phyloP scores from a whole-genome alignment of 805 yeast species.

The Barnettozyma botsteinii region DNA sequence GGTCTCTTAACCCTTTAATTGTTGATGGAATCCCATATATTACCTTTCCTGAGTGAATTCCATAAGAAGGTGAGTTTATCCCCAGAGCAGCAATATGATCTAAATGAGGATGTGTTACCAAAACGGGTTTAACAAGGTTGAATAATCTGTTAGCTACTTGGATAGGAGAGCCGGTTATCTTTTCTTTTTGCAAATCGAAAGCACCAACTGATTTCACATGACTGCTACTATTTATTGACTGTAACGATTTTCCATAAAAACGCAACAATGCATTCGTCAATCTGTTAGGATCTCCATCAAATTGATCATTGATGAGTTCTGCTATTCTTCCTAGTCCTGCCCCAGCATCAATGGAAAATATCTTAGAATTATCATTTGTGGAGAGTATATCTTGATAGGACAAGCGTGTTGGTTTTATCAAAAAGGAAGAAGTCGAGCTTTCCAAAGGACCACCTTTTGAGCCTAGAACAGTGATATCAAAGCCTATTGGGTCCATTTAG shows the following conservation, averaged over 20 bases:
- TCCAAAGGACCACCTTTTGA: slow-evolving; percentile 85
- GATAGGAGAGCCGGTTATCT: slow-evolving; percentile 22
- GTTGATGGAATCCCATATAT: slow-evolving; percentile 53
- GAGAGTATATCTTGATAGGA: slow-evolving; percentile 34
- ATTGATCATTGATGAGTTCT: slow-evolving; percentile 29
- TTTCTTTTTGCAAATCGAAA: background rate
- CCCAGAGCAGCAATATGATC: slow-evolving; percentile 73
- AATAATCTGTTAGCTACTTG: slow-evolving; percentile 30
- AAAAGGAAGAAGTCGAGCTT: slow-evolving; percentile 58
- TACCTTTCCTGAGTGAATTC: slow-evolving; percentile 29
- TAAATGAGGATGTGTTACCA: slow-evolving; percentile 77
- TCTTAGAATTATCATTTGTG: slow-evolving; percentile 25
- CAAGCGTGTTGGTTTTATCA: slow-evolving; percentile 50
- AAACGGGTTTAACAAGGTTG: slow-evolving; percentile 35
- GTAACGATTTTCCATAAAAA: slow-evolving; percentile 4
- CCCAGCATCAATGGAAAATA: slow-evolving; percentile 76
- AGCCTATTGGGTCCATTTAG: slow-evolving; percentile 21
- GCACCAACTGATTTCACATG: background rate
- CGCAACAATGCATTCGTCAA: background rate
- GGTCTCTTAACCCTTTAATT: slow-evolving; percentile 41
- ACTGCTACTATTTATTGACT: background rate
- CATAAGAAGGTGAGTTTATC: slow-evolving; percentile 61
- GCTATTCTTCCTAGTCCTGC: slow-evolving; percentile 55
- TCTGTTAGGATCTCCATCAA: background rate
- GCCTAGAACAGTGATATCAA: slow-evolving; percentile 66